Evolutionary conservation across 148 eudicot species (phyloP), one percentile per base, ranked within the genome.

Genomic region (Rhododendron williamsianum): DNA sequence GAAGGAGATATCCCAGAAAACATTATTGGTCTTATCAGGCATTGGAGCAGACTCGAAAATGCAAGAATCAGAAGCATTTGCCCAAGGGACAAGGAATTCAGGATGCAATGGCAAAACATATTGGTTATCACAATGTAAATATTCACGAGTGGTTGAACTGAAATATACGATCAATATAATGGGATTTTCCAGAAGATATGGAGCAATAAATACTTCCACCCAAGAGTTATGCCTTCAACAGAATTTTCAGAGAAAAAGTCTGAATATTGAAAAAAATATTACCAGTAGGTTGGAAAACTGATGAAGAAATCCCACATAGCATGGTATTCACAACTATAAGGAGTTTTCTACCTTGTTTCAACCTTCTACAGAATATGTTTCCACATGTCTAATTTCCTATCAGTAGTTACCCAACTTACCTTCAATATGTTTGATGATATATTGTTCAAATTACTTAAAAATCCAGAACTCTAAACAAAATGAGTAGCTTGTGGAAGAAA

Each of bases 401-500:
- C 80, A 25, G 60, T 58, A 33, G 74, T 16, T 63, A 46, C 25
- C 19, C 30, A 15, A 54, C 60, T 54, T 54, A 16, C 19, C 60
- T 54, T 48, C 46, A 76, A 33, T 11, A 33, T 35, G 7, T 6
- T 81, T 16, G 16, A 80, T 25, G 19, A 25, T 23, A 56, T 84
- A 25, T 10, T 33, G 41, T 27, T 21, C 72, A 48, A 76, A n/a
- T 9, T n/a, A 49, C 35, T 72, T 16, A 9, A 35, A 76, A 76
- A 11, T 79, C 25, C 46, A 30, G 9, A 82, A n/a, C 69, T 1
- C 51, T 65, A 56, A 71, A 13, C 51, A 76, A 72, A 38, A 36
- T 33, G 38, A 36, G 78, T 36, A 78, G 60, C 48, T 83, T 56
- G 58, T 35, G 63, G 45, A 86, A 73, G 84, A 43, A 84, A 51